A percentile compares a stretch with the other conserved stretches of the same genome.
These are phyloP conservation scores for Monosporascus sp. DNA, from an alignment of 2,329 filamentous ascomycete species.

Conservation along the genomic window DNA sequence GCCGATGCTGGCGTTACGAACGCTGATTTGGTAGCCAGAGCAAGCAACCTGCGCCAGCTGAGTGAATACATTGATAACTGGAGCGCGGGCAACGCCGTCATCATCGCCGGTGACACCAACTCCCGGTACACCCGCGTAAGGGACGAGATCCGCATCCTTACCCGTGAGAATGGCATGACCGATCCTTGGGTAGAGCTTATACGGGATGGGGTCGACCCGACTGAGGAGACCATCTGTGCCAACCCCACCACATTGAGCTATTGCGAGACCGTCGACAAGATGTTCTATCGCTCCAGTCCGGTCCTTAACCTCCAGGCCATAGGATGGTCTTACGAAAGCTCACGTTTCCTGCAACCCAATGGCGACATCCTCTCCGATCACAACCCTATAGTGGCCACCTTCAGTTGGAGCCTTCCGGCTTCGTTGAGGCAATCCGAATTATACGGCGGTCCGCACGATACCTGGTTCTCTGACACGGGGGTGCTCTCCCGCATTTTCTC, in stretches of 20 bases:
- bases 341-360: constrained; percentile 51
- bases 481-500: constrained; percentile 28
- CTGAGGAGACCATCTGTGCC: constrained; percentile 43
- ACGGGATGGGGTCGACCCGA: constrained; percentile 41
- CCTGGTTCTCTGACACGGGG: constrained; percentile 53
- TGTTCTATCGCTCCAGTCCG: constrained; percentile 53
- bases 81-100: constrained; percentile 55
- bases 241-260: constrained; percentile 49
- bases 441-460: constrained; percentile 44
- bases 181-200: constrained; percentile 58
- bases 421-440: constrained; percentile 39
- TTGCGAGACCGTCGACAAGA: constrained; percentile 66
- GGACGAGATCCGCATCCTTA: constrained; percentile 48
- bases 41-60: constrained; percentile 55
- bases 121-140: constrained; percentile 54
- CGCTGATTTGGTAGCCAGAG: constrained; percentile 51
- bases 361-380: constrained; percentile 59
- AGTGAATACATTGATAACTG: constrained; percentile 50
- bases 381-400: constrained; percentile 56
- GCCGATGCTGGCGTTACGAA: constrained; percentile 56
- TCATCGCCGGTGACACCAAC: constrained; percentile 64
- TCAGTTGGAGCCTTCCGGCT: constrained; percentile 38
- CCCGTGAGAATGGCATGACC: constrained; percentile 45
- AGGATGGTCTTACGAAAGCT: constrained; percentile 50
- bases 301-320: constrained; percentile 42